Evolutionary conservation across 805 yeast genomes (phyloP).

Genomic region (Metschnikowia vanudenii): DNA sequence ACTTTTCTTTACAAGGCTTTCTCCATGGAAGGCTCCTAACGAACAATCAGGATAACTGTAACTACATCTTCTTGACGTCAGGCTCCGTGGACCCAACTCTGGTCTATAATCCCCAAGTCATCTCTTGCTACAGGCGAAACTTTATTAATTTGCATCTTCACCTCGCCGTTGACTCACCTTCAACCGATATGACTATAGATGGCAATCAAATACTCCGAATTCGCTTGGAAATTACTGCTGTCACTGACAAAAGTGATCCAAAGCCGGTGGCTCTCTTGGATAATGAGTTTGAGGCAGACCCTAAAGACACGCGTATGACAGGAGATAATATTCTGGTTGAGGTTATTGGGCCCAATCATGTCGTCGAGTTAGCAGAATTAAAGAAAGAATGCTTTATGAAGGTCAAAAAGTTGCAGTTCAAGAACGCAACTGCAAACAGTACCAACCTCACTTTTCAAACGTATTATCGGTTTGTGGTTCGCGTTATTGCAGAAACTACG

Average conservation of each 20-base stretch:
- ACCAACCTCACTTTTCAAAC: constrained; percentile 47
- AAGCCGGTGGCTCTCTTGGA: constrained; percentile 22
- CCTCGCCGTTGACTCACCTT: constrained; percentile 3
- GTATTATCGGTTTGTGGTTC: constrained; percentile 33
- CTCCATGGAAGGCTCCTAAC: constrained; percentile 44
- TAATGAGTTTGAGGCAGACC: constrained; percentile 17
- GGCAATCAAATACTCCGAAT: constrained; percentile 23
- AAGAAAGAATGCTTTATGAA: constrained; percentile 29
- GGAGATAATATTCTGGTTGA: constrained; percentile 10
- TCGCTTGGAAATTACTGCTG: constrained; percentile 38
- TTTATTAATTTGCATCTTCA: constrained; percentile 29
- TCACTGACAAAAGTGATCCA: constrained; percentile 29
- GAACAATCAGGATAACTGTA: constrained; percentile 39
- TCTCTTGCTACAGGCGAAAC: constrained; percentile 47
- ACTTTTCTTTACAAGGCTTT: constrained; percentile 28
- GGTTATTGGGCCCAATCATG: constrained; percentile 11
- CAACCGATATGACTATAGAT: constrained; percentile 1
- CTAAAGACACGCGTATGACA: constrained; percentile 5
- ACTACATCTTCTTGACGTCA: constrained; percentile 22
- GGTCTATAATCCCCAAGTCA: constrained; percentile 33
- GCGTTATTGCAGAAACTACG: constrained; percentile 13
- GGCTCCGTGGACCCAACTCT: constrained; percentile 13
- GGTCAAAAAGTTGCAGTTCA: constrained; percentile 46
- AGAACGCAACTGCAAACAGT: constrained; percentile 52
- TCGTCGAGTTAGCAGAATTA: constrained; percentile 7